Base-by-base conservation (phyloP, 2,329 filamentous ascomycete genomes). In the Nigrograna mackinnonii region DNA sequence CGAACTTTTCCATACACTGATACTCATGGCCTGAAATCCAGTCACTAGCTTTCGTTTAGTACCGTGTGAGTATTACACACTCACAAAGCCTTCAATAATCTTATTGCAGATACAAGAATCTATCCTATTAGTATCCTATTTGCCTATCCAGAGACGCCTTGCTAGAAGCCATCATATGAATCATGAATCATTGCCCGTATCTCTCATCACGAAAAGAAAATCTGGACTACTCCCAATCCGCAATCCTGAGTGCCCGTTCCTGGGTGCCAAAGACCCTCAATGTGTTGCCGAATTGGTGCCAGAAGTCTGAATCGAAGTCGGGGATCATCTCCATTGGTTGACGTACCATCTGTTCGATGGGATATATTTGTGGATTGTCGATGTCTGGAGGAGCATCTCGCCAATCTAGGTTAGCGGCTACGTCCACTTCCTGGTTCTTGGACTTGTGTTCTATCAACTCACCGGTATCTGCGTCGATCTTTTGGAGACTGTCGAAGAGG, bases 201-300 rank as follows among this genome's bases (percentile, higher is more conserved):
- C n/a, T n/a, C n/a, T n/a, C n/a, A n/a, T n/a, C n/a, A n/a, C n/a
- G n/a, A n/a, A n/a, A n/a, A n/a, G n/a, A n/a, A n/a, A n/a, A n/a
- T n/a, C n/a, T n/a, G n/a, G n/a, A n/a, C n/a, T 39, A 30, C 37
- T 48, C 11, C 61, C 60, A 64, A 1, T 50, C 44, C 12, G 52
- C 54, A 20, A 65, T 52, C 31, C 49, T 54, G 19, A 64, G 42
- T 4, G 64, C 53, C 7, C 48, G 71, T 59, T 85, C 81, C 35
- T 73, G 55, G 0, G 80, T 84, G 2, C 81, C 82, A 66, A 83
- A 85, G 1, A 83, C 75, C 28, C 82, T 69, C 41, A 85, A 57
- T 49, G 75, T 79, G 51, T 85, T 85, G 1, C 78, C 78, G 57
- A 83, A 83, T 7, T 75, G 60, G 4, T 64, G 54, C 82, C 82